Evolutionary conservation across 805 yeast genomes (phyloP).

Genomic region (Kazachstania psychrophila): DNA sequence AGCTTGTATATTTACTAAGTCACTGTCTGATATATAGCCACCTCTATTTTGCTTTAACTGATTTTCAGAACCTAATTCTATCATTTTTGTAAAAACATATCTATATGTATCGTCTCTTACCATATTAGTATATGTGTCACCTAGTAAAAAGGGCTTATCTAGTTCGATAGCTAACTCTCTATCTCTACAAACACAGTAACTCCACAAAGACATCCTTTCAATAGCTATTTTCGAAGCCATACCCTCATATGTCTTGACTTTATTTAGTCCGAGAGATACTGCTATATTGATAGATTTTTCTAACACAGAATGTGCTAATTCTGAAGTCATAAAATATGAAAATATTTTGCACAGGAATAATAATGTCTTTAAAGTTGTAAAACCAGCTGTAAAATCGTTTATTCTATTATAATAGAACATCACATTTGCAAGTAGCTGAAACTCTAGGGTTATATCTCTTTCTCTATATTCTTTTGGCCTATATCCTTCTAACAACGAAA

Average conservation of each 20-base stretch:
- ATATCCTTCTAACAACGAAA: constrained; percentile 3
- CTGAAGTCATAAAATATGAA: constrained; percentile 31
- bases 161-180: constrained; percentile 7
- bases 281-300: constrained; percentile 42
- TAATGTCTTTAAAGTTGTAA: constrained; percentile 42
- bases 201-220: constrained; percentile 35
- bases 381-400: constrained; percentile 39
- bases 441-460: too few species aligned
- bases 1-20: too few species aligned
- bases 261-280: constrained; percentile 46
- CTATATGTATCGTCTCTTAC: constrained; percentile 7
- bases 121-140: constrained; percentile 5
- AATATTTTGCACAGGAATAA: constrained; percentile 34
- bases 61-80: too few species aligned
- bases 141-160: constrained; percentile 10
- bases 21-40: too few species aligned
- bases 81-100: constrained; percentile 1
- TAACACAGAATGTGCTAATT: constrained; percentile 33
- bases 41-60: too few species aligned
- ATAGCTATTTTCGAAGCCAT: background rate
- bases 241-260: constrained; percentile 36
- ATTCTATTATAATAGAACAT: constrained; percentile 43
- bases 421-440: constrained; percentile 29
- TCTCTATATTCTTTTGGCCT: too few species aligned
- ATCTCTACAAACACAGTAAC: constrained; percentile 26